Percentiles rank a stretch among this genome's conserved stretches.
Evolutionary conservation across 495 filamentous ascomycete genomes (phyloP).

Genomic region (Talaromyces thailandensis): DNA sequence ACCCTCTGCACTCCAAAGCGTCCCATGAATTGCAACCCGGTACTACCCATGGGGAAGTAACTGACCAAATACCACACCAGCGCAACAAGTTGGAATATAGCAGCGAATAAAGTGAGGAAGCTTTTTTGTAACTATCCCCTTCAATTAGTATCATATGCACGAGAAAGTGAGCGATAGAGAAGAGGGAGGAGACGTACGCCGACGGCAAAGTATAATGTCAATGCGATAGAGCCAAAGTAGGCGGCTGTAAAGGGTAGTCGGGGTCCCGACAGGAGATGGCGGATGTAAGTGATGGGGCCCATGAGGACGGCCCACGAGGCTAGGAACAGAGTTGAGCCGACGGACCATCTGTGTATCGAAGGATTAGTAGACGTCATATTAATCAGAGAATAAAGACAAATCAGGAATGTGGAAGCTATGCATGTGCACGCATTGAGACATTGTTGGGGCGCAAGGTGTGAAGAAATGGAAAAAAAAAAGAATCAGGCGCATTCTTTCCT

Average conservation of each 20-base stretch:
- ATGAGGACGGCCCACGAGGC: conserved; percentile 90
- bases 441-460: neutral
- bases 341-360: conserved; percentile 66
- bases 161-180: conserved; percentile 13
- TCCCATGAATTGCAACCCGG: conserved; percentile 76
- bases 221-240: conserved; percentile 88
- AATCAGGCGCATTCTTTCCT: conserved; percentile 3
- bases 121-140: conserved; percentile 59
- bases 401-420: neutral
- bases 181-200: conserved; percentile 51
- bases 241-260: conserved; percentile 90
- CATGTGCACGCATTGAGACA: neutral
- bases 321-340: conserved; percentile 85
- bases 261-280: conserved; percentile 75
- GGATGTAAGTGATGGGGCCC: conserved; percentile 73
- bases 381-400: neutral
- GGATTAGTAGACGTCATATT: neutral
- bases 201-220: conserved; percentile 87
- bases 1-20: conserved; percentile 77
- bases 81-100: conserved; percentile 71
- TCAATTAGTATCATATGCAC: neutral
- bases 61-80: conserved; percentile 92
- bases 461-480: neutral
- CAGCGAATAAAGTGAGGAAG: conserved; percentile 73
- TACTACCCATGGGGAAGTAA: conserved; percentile 97